Conservation (phyloP, 495 filamentous ascomycete species). For the Xylaria bambusicola region DNA sequence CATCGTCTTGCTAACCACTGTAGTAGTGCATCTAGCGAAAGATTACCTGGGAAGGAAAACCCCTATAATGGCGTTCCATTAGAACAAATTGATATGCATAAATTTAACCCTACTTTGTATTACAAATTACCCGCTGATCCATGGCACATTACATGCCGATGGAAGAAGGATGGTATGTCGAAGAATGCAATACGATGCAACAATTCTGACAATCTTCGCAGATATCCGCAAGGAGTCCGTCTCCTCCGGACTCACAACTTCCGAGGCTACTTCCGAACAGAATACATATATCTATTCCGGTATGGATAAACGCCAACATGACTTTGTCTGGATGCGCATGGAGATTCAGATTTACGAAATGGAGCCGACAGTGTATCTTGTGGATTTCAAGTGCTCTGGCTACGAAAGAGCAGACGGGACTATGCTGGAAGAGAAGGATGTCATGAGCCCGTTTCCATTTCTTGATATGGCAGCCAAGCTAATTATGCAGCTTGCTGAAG, state of each 20-base stretch:
- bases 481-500: conserved; percentile 76
- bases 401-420: conserved; percentile 74
- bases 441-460: conserved; percentile 76
- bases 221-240: conserved; percentile 42
- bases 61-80: conserved; percentile 29
- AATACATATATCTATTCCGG: conserved; percentile 38
- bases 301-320: conserved; percentile 45
- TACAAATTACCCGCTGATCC: conserved; percentile 88
- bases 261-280: conserved; percentile 34
- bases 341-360: conserved; percentile 97
- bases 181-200: conserved; percentile 22
- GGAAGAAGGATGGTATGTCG: conserved; percentile 73
- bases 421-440: conserved; percentile 69
- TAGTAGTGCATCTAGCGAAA: neutral
- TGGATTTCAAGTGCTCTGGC: conserved; percentile 98
- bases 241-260: conserved; percentile 31
- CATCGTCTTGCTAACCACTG: neutral
- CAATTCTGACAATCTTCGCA: conserved; percentile 21
- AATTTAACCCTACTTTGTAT: conserved; percentile 39
- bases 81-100: conserved; percentile 30
- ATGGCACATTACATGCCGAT: conserved; percentile 92
- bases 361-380: conserved; percentile 89
- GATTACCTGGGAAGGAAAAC: conserved; percentile 16
- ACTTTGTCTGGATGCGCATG: conserved; percentile 79
- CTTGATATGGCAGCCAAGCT: conserved; percentile 70